Evolutionary conservation across 164 flowering plant species (phyloP), one percentile per base, ranked within the genome.

Genomic region (Chimonanthus praecox): DNA sequence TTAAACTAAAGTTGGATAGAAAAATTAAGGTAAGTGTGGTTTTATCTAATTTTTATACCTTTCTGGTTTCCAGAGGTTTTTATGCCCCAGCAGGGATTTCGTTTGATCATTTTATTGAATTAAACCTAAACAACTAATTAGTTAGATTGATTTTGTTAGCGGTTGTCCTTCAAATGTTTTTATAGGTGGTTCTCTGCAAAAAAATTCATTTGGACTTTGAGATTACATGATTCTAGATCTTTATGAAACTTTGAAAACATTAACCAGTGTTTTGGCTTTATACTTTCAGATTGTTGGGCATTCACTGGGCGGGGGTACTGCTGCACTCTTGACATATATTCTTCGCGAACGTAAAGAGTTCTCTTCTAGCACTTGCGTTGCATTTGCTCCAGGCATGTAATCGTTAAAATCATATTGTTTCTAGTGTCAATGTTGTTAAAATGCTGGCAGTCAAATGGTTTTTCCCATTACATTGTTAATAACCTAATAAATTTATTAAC

Each of bases 301-400:
- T 81, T 96, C 99, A 18, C 90, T 96, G 50, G 99, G 99, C 77
- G 99, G 98, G 75, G 99, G 99, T 65, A 94, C 98, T 69, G 99
- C 98, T 79, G 97, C 99, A 21, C 77, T 96, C 18, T 80, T 96
- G 71, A 90, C 99, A 49, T 96, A 94, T 76, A 88, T 94, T 76
- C 92, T 96, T 69, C 88, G 99, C 49, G 99, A 96, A 74, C 89
- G 84, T 69, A 88, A 86, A 79, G 98, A 90, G 73, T 87, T 95
- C 47, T 85, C 88, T 61, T 85, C 92, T 8, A 79, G 78, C 78
- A 89, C 91, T 67, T 95, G 97, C 78, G 85, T 94, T 66, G 84
- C 98, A 70, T 95, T 95, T 87, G 98, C 95, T 71, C 97, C 98
- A 82, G 99, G 99, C 77, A 83, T 72, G 84, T 73, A 33, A 13